Percentiles rank a stretch among this genome's conserved stretches.
Evolutionary conservation across 495 filamentous ascomycete species (phyloP).

Genomic region (Tuber borchii): DNA sequence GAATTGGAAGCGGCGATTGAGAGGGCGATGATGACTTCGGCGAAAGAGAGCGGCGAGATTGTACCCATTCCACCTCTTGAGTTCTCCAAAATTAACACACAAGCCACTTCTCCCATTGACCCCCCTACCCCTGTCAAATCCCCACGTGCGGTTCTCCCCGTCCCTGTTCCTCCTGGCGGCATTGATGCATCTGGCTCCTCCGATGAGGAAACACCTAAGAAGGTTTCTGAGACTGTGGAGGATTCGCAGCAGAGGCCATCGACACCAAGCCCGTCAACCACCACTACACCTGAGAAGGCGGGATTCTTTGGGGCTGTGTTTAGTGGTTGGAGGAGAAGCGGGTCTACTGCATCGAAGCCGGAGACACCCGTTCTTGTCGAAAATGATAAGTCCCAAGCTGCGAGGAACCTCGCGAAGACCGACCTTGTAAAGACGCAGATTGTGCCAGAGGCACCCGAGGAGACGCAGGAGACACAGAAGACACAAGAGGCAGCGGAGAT

Average conservation of each 20-base stretch:
- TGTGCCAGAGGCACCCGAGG: neutral
- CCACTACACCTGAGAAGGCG: slow-evolving; percentile 36
- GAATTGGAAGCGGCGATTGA: slow-evolving; percentile 1
- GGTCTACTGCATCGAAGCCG: slow-evolving; percentile 39
- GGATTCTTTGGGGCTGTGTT: slow-evolving; percentile 47
- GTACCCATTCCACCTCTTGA: slow-evolving; percentile 23
- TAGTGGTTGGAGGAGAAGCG: slow-evolving; percentile 44
- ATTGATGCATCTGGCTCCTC: slow-evolving; percentile 27
- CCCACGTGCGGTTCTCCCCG: slow-evolving; percentile 4
- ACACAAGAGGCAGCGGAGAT: too few species aligned
- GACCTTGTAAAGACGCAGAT: neutral
- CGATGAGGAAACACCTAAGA: slow-evolving; percentile 40
- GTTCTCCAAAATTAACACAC: slow-evolving; percentile 30
- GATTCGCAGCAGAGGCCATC: slow-evolving; percentile 24
- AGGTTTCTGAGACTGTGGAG: slow-evolving; percentile 38
- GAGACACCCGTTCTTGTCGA: slow-evolving; percentile 23
- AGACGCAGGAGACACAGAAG: neutral
- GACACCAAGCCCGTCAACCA: slow-evolving; percentile 32
- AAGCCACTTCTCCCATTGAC: slow-evolving; percentile 29
- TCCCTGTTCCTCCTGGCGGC: slow-evolving; percentile 16
- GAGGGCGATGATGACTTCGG: slow-evolving; percentile 20
- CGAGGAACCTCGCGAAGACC: neutral
- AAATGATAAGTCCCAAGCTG: neutral
- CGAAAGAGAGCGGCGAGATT: slow-evolving; percentile 26
- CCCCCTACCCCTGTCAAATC: slow-evolving; percentile 10